Base-by-base conservation (phyloP, 2,329 filamentous ascomycete genomes). In the Xylaria digitata region DNA sequence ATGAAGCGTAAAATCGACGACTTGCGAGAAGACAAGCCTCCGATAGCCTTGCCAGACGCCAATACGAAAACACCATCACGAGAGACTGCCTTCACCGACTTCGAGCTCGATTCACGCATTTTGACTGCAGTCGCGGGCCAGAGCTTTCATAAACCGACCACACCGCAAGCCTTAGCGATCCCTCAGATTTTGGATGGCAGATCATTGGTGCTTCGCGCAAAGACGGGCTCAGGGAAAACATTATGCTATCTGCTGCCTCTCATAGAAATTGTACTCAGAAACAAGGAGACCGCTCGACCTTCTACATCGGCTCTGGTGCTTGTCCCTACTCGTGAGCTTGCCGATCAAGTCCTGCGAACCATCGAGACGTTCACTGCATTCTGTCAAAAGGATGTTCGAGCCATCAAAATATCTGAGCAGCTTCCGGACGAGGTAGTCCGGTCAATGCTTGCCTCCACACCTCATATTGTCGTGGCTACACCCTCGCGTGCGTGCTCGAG, bases 281-380 rank as follows among this genome's bases (percentile, higher is more conserved):
- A 88, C 71, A 97, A 97, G 80, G 81, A 86, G 73, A 88, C 90
- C 21, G 13, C 52, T 17, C 52, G 52, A 11, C 81, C 85, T 50
- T 83, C 79, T 62, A 94, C 89, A 3, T 88, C 92, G 2, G 90
- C 89, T n/a, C 87, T 99, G 21, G 92, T 99, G 65, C 89, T 99
- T 15, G 94, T 98, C 1, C 96, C 96, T 1, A 98, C 96, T 3
- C 90, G 93, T 79, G 96, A 99, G 80, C 90, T 99, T 62, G 95
- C 95, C 68, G 92, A 95, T 67, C 96, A 99, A 80, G 93, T 98
- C 54, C 87, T 90, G 73, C 94, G 92, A 78, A 87, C 90, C 13
- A 87, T 96, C 70, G 89, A 92, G 69, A 85, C 89, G 9, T 91
- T 97, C 74, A 87, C 93, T 11, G 84, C 89, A 19, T 97, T 94